A percentile compares a stretch with the other conserved stretches of the same genome.
phyloP scores from a whole-genome alignment of 768 basidiomycete genomes.

The Suillus occidentalis region DNA sequence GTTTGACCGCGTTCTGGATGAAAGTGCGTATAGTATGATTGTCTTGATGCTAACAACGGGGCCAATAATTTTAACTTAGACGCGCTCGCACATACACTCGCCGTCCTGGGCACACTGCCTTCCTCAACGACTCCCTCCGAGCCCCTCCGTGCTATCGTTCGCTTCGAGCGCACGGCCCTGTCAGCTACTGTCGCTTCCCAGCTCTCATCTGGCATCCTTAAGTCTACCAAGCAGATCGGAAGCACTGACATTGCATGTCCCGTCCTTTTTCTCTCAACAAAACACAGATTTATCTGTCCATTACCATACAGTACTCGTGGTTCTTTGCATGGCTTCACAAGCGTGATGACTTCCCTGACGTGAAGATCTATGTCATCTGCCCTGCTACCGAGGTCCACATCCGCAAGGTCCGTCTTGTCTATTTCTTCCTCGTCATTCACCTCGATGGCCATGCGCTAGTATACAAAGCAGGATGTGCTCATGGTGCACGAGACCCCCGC shows the following conservation, averaged over 20 bases:
- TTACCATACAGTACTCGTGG: constrained; percentile 69
- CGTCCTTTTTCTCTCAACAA: neutral
- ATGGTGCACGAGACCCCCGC: constrained; percentile 85
- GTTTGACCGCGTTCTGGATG: constrained; percentile 56
- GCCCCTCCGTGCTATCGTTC: constrained; percentile 61
- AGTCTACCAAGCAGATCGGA: constrained; percentile 48
- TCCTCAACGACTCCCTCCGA: constrained; percentile 12
- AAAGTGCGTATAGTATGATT: constrained; percentile 32
- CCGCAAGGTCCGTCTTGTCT: constrained; percentile 56
- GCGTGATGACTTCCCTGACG: constrained; percentile 48
- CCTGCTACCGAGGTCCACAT: constrained; percentile 92
- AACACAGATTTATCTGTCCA: constrained; percentile 9
- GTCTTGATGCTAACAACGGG: neutral
- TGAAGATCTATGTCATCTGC: constrained; percentile 82
- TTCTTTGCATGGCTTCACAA: constrained; percentile 67
- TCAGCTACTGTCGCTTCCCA: constrained; percentile 36
- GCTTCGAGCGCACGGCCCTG: constrained; percentile 75
- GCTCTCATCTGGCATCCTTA: constrained; percentile 41
- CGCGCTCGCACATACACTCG: constrained; percentile 53
- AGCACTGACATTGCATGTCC: constrained; percentile 66
- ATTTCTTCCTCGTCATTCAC: neutral
- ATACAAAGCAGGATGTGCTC: constrained; percentile 66
- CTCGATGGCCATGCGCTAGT: constrained; percentile 41
- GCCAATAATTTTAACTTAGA: neutral
- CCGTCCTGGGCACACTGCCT: constrained; percentile 67